Conservation (phyloP, 1,139 yeast species). For the Debaryomycetaceae sp. region DNA sequence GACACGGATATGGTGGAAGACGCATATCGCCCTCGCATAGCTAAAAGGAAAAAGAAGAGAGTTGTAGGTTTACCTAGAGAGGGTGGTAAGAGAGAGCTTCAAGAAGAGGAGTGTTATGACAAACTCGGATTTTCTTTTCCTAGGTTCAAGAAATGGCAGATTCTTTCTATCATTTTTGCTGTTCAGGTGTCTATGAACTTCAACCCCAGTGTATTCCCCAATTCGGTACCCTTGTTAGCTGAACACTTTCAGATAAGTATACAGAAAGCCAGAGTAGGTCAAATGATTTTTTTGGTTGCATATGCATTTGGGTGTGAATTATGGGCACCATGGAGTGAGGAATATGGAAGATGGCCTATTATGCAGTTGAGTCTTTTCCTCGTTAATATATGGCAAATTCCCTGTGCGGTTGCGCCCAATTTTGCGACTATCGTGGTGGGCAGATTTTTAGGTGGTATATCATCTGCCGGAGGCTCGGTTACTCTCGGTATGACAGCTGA, state of each 20-base stretch:
- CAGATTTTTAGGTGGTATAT: constrained; percentile 26
- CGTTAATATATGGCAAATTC: constrained; percentile 35
- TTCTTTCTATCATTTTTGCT: constrained; percentile 27
- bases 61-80: constrained; percentile 4
- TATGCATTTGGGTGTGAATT: constrained; percentile 39
- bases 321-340: constrained; percentile 43
- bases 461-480: constrained; percentile 38
- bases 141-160: constrained; percentile 28
- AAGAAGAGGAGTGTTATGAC: constrained; percentile 31
- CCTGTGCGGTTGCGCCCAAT: constrained; percentile 32
- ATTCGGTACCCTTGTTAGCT: constrained; percentile 22
- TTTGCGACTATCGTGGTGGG: constrained; percentile 27
- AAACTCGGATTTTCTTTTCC: constrained; percentile 28
- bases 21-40: neutral
- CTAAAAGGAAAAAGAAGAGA: constrained; percentile 1
- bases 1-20: neutral
- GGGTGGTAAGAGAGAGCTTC: constrained; percentile 23
- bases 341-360: constrained; percentile 34
- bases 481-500: constrained; percentile 40
- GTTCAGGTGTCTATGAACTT: constrained; percentile 40
- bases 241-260: constrained; percentile 25
- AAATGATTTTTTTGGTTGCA: constrained; percentile 31
- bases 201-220: constrained; percentile 32
- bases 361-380: constrained; percentile 30
- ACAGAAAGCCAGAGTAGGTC: constrained; percentile 30